Conservation (phyloP, 305 asterid genomes). For the Fraxinus baroniana region DNA sequence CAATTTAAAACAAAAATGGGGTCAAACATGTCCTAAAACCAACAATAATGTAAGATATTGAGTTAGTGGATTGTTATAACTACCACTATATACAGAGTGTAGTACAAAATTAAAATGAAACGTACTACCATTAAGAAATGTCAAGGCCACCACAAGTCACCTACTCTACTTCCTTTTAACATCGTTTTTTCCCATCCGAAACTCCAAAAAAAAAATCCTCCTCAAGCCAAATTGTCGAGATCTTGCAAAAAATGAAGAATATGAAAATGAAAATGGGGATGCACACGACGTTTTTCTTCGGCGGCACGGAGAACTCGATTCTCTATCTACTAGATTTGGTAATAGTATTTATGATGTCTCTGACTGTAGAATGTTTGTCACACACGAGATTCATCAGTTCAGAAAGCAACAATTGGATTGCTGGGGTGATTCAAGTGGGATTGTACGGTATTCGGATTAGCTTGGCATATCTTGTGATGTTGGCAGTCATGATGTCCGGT, state of each 20-base stretch:
- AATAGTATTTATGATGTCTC: background rate
- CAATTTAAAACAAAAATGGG: no score
- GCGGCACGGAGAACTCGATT: background rate
- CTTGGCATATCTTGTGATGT: constrained; percentile 17
- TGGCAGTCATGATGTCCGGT: constrained; percentile 10
- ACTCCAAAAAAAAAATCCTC: background rate
- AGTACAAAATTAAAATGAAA: background rate
- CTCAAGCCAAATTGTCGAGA: background rate
- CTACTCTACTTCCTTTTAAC: background rate
- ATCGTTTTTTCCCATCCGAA: background rate
- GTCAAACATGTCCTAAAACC: no score
- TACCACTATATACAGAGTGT: background rate
- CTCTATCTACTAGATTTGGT: constrained; percentile 5
- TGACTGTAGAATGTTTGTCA: constrained; percentile 15
- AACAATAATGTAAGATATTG: background rate
- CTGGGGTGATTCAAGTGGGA: constrained; percentile 15
- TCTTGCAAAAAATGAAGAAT: background rate
- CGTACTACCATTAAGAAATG: background rate
- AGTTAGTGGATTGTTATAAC: background rate
- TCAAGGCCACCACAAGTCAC: background rate
- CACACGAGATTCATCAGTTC: constrained; percentile 3
- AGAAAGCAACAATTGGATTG: background rate
- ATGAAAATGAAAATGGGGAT: background rate
- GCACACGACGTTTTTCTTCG: background rate
- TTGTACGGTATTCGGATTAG: background rate